A percentile compares a stretch with the other conserved stretches of the same genome.
Evolutionary conservation across 306 rosid genomes (phyloP).

Genomic region (Gleditsia sinensis): DNA sequence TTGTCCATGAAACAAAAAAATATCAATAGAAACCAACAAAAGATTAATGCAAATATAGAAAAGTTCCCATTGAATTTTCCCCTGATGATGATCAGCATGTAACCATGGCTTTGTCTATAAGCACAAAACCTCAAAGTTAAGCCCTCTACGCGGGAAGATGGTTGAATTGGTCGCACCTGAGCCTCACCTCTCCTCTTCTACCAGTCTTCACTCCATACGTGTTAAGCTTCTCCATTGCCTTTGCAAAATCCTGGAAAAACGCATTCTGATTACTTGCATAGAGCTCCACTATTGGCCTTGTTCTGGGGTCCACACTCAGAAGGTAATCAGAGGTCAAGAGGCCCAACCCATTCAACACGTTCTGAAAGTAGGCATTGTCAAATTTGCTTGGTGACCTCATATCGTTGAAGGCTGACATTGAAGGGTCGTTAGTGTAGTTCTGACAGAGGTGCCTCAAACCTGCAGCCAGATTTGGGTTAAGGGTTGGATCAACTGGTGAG

Average conservation of each 20-base stretch:
- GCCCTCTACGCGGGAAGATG: too few species aligned
- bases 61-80: too few species aligned
- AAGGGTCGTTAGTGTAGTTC: slow-evolving; percentile 38
- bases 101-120: too few species aligned
- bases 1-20: too few species aligned
- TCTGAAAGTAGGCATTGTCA: slow-evolving; percentile 47
- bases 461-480: slow-evolving; percentile 38
- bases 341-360: slow-evolving; percentile 47
- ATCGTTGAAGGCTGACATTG: slow-evolving; percentile 60
- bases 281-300: slow-evolving; percentile 49
- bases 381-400: slow-evolving; percentile 55
- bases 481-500: slow-evolving; percentile 40
- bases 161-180: slow-evolving; percentile 54
- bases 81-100: too few species aligned
- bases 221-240: slow-evolving; percentile 52
- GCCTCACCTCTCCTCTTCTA: slow-evolving; percentile 38
- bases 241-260: slow-evolving; percentile 48
- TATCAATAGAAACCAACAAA: too few species aligned
- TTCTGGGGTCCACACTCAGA: slow-evolving; percentile 41
- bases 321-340: slow-evolving; percentile 41
- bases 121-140: too few species aligned
- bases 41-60: too few species aligned
- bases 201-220: slow-evolving; percentile 43
- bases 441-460: slow-evolving; percentile 44
- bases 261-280: slow-evolving; percentile 42